Base-by-base conservation (phyloP, 2,329 filamentous ascomycete species). In the Cladosporium sp. region DNA sequence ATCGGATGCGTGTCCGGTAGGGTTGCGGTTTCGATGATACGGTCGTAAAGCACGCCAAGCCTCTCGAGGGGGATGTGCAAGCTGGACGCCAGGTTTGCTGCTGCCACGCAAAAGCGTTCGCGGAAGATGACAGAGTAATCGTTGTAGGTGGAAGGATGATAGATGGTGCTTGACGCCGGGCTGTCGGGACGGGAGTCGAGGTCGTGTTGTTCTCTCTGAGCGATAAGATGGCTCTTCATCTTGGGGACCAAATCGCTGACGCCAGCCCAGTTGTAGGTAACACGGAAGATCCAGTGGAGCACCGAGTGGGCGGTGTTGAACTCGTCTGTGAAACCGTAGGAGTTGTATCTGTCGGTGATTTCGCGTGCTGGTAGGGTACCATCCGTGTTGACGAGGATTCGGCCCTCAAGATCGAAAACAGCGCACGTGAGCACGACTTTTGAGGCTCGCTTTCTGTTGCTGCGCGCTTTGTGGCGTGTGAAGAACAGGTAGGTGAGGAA, bases 281-380 rank as follows among this genome's bases (percentile, higher is more conserved):
- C 87, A 53, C 87, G 81, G 65, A 87, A 95, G 63, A 93, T 85
- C 90, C 90, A 95, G 46, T 90, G 82, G 68, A 93, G 95, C 1
- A 91, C 82, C 0, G 87, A 82, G 64, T 95, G 89, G 0, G 82
- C 80, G 19, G 83, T 83, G 52, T 83, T 83, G 62, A 95, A 91
- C 11, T 84, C 81, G 55, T 95, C 88, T 55, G 84, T 82, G 49
- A 85, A 81, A 28, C 81, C 83, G 66, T 70, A 57, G 59, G 69
- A 84, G 37, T 88, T 70, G 66, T 89, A 89, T 11, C 84, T 84
- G 66, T 85, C 85, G 1, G 89, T 93, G 56, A 95, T 87, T 60
- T 90, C 88, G 54, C 85, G 80, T 41, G 78, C 84, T 3, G 86
- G 87, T 9, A 89, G 68, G 14, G 84, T 72, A 8, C 87, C 87